Evolutionary conservation across 2,329 filamentous ascomycete genomes (phyloP).

Genomic region (Didymella exigua): DNA sequence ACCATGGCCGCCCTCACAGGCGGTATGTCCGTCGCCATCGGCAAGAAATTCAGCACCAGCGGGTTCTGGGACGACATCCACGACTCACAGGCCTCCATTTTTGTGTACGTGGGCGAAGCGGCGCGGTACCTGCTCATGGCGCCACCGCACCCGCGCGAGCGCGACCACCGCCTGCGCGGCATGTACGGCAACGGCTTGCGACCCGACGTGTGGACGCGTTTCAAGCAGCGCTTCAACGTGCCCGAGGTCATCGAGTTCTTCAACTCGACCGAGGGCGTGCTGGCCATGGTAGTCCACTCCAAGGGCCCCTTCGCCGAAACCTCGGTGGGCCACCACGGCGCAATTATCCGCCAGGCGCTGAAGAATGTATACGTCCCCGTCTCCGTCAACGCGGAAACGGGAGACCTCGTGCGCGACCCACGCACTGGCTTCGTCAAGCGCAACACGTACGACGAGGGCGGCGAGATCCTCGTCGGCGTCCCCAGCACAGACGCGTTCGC

Average conservation of each 20-base stretch:
- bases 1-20: slow-evolving; percentile 56
- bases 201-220: slow-evolving; percentile 69
- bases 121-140: slow-evolving; percentile 73
- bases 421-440: slow-evolving; percentile 69
- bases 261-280: slow-evolving; percentile 74
- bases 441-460: slow-evolving; percentile 67
- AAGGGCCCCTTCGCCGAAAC: slow-evolving; percentile 63
- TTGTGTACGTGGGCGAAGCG: slow-evolving; percentile 79
- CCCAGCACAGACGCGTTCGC: slow-evolving; percentile 55
- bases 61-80: slow-evolving; percentile 75
- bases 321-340: slow-evolving; percentile 72
- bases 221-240: slow-evolving; percentile 67
- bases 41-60: slow-evolving; percentile 68
- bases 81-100: slow-evolving; percentile 68
- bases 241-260: slow-evolving; percentile 73
- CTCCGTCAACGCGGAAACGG: slow-evolving; percentile 69
- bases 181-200: slow-evolving; percentile 71
- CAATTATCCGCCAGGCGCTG: slow-evolving; percentile 59
- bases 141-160: slow-evolving; percentile 65
- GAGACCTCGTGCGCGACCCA: slow-evolving; percentile 67
- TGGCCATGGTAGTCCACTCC: slow-evolving; percentile 59
- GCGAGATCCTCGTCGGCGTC: slow-evolving; percentile 73
- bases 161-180: slow-evolving; percentile 60
- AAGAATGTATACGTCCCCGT: slow-evolving; percentile 67
- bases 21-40: slow-evolving; percentile 61